Evolutionary conservation across 257 asterid genomes (phyloP).

Genomic region (Solanum sparsipilum): DNA sequence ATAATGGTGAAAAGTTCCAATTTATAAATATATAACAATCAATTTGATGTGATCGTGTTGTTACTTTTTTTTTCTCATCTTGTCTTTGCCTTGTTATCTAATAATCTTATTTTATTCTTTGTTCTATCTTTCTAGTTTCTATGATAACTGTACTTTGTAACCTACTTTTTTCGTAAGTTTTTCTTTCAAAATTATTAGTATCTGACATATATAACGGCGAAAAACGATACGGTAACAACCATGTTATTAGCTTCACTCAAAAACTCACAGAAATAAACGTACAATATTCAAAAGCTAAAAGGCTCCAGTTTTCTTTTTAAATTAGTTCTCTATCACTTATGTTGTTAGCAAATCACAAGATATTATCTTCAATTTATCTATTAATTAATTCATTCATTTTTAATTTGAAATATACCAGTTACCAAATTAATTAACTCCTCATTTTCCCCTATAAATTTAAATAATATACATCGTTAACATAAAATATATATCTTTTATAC

Average conservation of each 20-base stretch:
- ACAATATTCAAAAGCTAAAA: not conserved
- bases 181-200: too few relatives aligned
- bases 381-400: not conserved
- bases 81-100: not conserved
- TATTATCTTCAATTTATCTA: not conserved
- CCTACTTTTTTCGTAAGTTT: not conserved
- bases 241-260: not conserved
- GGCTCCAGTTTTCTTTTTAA: not conserved
- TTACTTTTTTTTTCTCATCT: not conserved
- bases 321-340: not conserved
- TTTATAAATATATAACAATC: too few relatives aligned
- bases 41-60: rapidly evolving
- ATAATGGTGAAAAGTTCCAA: too few relatives aligned
- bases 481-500: not conserved
- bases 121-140: too few relatives aligned
- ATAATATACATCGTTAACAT: not conserved
- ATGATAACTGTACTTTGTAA: not conserved
- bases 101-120: not conserved
- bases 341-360: not conserved
- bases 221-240: too few relatives aligned
- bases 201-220: too few relatives aligned
- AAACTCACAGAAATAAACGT: not conserved
- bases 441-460: not conserved
- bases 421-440: not conserved
- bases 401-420: not conserved